Percentiles rank a stretch among this genome's conserved stretches.
phyloP scores from a whole-genome alignment of 2,329 filamentous ascomycete species.

The Dendryphion nanum region DNA sequence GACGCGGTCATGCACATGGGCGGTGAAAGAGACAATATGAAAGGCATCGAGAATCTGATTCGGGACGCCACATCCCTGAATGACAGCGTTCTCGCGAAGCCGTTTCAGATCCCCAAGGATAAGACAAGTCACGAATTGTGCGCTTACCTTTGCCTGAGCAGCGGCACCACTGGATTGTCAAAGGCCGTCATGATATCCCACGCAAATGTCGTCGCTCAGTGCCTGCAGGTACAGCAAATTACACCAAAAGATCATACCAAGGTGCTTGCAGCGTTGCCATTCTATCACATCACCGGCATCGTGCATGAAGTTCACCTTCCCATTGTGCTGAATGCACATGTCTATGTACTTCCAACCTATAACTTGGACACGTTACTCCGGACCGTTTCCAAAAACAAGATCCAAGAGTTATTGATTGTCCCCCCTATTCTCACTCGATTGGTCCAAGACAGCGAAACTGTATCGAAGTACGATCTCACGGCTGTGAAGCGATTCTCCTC shows the following conservation, averaged over 20 bases:
- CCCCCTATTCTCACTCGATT: constrained; percentile 59
- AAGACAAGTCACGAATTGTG: not conserved
- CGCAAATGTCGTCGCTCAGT: constrained; percentile 53
- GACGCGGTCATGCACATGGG: not conserved
- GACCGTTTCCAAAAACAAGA: not conserved
- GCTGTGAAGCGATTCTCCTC: constrained; percentile 57
- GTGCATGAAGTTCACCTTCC: not conserved
- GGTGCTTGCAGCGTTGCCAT: not conserved
- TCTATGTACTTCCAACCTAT: not conserved
- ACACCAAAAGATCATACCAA: not conserved
- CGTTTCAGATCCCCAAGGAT: not conserved
- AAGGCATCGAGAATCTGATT: not conserved
- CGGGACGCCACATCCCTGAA: not conserved
- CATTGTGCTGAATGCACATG: not conserved
- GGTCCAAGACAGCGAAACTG: constrained; percentile 54
- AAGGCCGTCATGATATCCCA: constrained; percentile 55
- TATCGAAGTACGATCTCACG: constrained; percentile 56
- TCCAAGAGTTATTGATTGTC: not conserved
- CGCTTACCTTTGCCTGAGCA: constrained; percentile 6
- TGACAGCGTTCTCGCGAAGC: not conserved
- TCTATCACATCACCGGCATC: not conserved
- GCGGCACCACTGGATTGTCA: constrained; percentile 43
- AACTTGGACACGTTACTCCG: not conserved
- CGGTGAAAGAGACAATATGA: not conserved
- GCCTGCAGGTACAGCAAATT: not conserved